These are phyloP conservation scores for Phytopythium delawarense DNA, from an alignment of 352 stramenopile genomes.

Conservation along the genomic window DNA sequence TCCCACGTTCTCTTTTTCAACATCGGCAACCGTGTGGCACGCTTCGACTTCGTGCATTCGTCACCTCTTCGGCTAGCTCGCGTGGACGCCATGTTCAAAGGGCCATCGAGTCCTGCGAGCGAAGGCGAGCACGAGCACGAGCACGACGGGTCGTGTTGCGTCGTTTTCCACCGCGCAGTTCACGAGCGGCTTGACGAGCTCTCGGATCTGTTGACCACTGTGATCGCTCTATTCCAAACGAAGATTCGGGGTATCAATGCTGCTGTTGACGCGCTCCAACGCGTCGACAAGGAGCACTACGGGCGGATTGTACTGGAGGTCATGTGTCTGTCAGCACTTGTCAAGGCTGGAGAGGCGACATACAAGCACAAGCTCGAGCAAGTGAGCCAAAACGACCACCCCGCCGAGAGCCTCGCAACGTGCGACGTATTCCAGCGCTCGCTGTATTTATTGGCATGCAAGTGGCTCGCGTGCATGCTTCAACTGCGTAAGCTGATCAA, in stretches of 20 bases:
- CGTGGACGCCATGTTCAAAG: constrained; percentile 6
- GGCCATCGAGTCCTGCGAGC: constrained; percentile 2
- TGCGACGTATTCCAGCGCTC: constrained; percentile 48
- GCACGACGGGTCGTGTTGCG: neutral
- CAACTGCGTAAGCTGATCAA: constrained; percentile 72
- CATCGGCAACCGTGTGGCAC: constrained; percentile 63
- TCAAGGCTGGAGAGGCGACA: constrained; percentile 26
- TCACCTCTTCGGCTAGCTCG: constrained; percentile 33
- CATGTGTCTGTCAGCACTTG: constrained; percentile 51
- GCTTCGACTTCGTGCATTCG: constrained; percentile 54
- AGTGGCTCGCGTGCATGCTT: constrained; percentile 71
- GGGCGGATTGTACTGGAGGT: constrained; percentile 65
- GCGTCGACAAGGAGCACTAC: constrained; percentile 42
- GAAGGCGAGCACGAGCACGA: constrained; percentile 1
- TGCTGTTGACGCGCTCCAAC: constrained; percentile 59
- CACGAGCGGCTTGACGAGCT: constrained; percentile 13
- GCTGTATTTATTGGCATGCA: constrained; percentile 64
- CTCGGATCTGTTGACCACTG: constrained; percentile 30
- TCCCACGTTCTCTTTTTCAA: constrained; percentile 83
- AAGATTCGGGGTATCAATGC: constrained; percentile 59
- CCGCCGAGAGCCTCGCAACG: constrained; percentile 29
- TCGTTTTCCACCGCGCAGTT: constrained; percentile 2
- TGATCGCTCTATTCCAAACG: constrained; percentile 53
- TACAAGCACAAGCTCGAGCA: constrained; percentile 38
- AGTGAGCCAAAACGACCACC: constrained; percentile 19